Evolutionary conservation across 805 yeast genomes (phyloP).

Genomic region (Kuraishia piskuri): DNA sequence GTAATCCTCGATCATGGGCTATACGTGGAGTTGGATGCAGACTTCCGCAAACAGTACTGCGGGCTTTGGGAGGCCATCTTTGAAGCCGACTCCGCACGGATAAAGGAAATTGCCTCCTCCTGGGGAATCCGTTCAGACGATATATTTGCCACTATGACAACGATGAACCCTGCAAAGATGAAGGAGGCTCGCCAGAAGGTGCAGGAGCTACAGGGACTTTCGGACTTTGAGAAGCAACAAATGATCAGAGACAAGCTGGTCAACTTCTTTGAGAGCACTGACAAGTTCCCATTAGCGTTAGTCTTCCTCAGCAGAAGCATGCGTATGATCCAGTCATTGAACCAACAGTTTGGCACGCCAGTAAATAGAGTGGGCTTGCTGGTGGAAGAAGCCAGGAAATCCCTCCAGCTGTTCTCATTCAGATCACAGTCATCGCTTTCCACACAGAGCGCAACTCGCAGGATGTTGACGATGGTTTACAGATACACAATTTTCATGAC

Average conservation of each 20-base stretch:
- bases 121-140: conserved; percentile 67
- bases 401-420: neutral
- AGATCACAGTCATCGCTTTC: neutral
- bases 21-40: conserved; percentile 43
- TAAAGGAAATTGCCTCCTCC: conserved; percentile 35
- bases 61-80: conserved; percentile 57
- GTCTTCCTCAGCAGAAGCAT: conserved; percentile 61
- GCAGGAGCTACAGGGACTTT: conserved; percentile 18
- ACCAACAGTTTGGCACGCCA: conserved; percentile 59
- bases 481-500: conserved; percentile 1
- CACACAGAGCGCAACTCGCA: neutral
- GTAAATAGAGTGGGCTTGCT: conserved; percentile 63
- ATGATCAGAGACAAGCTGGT: conserved; percentile 38
- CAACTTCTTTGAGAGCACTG: conserved; percentile 50
- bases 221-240: conserved; percentile 33
- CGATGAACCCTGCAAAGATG: conserved; percentile 36
- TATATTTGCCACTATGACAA: conserved; percentile 47
- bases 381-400: conserved; percentile 43
- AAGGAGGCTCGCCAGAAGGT: conserved; percentile 14
- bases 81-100: conserved; percentile 37
- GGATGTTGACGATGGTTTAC: neutral
- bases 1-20: conserved; percentile 74
- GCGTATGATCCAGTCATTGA: conserved; percentile 67
- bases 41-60: conserved; percentile 48
- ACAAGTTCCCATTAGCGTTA: conserved; percentile 57